phyloP scores from a whole-genome alignment of 2,329 filamentous ascomycete genomes.

The Taxawa tesnikishii region DNA sequence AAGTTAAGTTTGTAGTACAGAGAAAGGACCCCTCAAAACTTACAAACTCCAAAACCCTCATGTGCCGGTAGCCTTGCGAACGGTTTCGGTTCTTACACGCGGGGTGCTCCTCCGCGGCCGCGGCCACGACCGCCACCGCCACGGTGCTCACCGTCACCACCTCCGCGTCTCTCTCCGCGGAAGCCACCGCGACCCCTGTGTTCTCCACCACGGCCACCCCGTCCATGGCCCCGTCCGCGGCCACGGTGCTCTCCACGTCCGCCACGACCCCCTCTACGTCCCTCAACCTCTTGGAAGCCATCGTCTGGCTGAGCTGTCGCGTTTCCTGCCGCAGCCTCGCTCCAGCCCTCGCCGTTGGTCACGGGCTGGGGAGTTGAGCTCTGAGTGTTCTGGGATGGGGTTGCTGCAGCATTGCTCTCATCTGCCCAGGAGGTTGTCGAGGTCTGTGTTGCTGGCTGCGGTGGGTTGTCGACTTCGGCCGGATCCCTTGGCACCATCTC shows the following conservation, averaged over 20 bases:
- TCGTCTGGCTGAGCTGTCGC: slow-evolving; percentile 34
- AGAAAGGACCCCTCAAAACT: no score
- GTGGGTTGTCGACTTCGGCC: slow-evolving; percentile 58
- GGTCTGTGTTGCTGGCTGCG: slow-evolving; percentile 39
- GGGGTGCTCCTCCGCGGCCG: slow-evolving; percentile 24
- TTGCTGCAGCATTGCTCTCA: slow-evolving; percentile 37
- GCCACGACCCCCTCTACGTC: slow-evolving; percentile 20
- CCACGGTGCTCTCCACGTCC: slow-evolving; percentile 11
- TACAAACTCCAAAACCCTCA: no score
- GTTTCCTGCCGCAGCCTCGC: slow-evolving; percentile 14
- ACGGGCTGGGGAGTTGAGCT: not conserved
- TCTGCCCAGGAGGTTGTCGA: slow-evolving; percentile 72
- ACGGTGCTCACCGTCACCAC: slow-evolving; percentile 18
- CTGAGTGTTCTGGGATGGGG: not conserved
- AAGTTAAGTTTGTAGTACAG: no score
- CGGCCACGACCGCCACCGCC: slow-evolving; percentile 20
- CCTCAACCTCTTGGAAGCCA: slow-evolving; percentile 57
- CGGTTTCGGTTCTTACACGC: no score
- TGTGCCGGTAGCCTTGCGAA: no score
- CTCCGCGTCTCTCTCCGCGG: slow-evolving; percentile 29
- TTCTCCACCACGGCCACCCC: slow-evolving; percentile 20
- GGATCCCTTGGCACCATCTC: slow-evolving; percentile 64
- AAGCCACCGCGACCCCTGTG: slow-evolving; percentile 39
- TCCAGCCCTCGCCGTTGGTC: slow-evolving; percentile 8
- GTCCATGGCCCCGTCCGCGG: slow-evolving; percentile 28